A percentile compares a stretch with the other conserved stretches of the same genome.
These are phyloP conservation scores for Cercis canadensis DNA, from an alignment of 306 rosid genomes.

Conservation along the genomic window DNA sequence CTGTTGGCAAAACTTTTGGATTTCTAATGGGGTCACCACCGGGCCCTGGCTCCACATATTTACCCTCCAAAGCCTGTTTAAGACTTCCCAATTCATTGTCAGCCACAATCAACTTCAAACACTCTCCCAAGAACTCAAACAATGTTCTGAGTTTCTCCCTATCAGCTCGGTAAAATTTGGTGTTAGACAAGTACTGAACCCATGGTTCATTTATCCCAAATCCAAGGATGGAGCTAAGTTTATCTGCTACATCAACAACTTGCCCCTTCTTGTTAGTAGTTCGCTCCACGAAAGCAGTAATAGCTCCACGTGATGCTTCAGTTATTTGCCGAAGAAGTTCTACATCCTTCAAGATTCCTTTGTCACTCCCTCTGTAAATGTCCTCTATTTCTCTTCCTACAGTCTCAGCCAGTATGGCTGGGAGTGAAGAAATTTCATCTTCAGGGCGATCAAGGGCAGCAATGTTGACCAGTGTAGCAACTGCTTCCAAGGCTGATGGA, in stretches of 20 bases:
- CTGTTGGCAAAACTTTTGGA: slow-evolving; percentile 94
- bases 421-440: slow-evolving; percentile 79
- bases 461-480: slow-evolving; percentile 93
- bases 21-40: slow-evolving; percentile 98
- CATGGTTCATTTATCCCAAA: slow-evolving; percentile 94
- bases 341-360: slow-evolving; percentile 90
- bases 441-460: slow-evolving; percentile 97
- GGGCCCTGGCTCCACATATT: slow-evolving; percentile 96
- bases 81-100: slow-evolving; percentile 93
- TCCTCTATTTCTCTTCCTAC: slow-evolving; percentile 90
- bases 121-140: slow-evolving; percentile 79
- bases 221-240: slow-evolving; percentile 77
- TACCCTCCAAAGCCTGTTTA: slow-evolving; percentile 98
- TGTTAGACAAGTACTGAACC: slow-evolving; percentile 70
- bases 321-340: slow-evolving; percentile 96
- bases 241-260: slow-evolving; percentile 82
- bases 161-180: slow-evolving; percentile 80
- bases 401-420: slow-evolving; percentile 78
- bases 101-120: slow-evolving; percentile 86
- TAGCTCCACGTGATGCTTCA: slow-evolving; percentile 82
- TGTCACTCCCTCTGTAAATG: slow-evolving; percentile 78
- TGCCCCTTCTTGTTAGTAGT: slow-evolving; percentile 90
- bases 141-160: slow-evolving; percentile 76
- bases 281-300: slow-evolving; percentile 78
- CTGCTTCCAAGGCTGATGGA: slow-evolving; percentile 97